phyloP scores from a whole-genome alignment of 257 asterid genomes.

The Plectranthus barbatus region DNA sequence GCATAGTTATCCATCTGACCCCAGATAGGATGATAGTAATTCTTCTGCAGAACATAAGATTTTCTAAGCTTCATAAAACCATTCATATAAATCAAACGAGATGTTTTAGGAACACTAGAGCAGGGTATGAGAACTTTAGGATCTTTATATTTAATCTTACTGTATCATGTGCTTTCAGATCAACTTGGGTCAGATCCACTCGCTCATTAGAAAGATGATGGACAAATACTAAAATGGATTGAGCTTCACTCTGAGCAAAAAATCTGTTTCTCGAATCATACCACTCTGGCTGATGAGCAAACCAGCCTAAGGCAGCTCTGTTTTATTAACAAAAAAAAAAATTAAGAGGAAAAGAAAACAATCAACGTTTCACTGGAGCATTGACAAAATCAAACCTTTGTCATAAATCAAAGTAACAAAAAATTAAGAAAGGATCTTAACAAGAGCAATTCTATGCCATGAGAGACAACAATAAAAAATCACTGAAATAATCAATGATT shows the following conservation, averaged over 20 bases:
- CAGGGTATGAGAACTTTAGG: slow-evolving; percentile 10
- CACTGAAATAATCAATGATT: not conserved
- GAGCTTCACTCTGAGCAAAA: slow-evolving; percentile 88
- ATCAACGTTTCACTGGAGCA: not conserved
- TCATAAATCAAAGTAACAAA: not conserved
- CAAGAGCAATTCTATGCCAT: not conserved
- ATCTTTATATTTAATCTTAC: slow-evolving; percentile 44
- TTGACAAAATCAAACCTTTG: not conserved
- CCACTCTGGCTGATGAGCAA: slow-evolving; percentile 92
- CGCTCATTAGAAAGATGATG: slow-evolving; percentile 71
- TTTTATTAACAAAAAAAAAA: slow-evolving; percentile 2
- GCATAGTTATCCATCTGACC: slow-evolving; percentile 87
- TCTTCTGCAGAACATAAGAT: slow-evolving; percentile 51
- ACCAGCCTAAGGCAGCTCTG: slow-evolving; percentile 95
- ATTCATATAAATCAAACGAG: not conserved
- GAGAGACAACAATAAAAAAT: not conserved
- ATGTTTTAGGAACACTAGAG: slow-evolving; percentile 3
- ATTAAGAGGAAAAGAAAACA: not conserved
- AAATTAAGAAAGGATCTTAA: not conserved
- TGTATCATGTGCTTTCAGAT: slow-evolving; percentile 51
- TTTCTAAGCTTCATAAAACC: slow-evolving; percentile 10
- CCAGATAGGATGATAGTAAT: slow-evolving; percentile 90
- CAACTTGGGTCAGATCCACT: slow-evolving; percentile 46
- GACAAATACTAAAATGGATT: slow-evolving; percentile 72
- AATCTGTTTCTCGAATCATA: slow-evolving; percentile 64